Base-by-base conservation (phyloP, 306 rosid species). In the Abrus precatorius region DNA sequence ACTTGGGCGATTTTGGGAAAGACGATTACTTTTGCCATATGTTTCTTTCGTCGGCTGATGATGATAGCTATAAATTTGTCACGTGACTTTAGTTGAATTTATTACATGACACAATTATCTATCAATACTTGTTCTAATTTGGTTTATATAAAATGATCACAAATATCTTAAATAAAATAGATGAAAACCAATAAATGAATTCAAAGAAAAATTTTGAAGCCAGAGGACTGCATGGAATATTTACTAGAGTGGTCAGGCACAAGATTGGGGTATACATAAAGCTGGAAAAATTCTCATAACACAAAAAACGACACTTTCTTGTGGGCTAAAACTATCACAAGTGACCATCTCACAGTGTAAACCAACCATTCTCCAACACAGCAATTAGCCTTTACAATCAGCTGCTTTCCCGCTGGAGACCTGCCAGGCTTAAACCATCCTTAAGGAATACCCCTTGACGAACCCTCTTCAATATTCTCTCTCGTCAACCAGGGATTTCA, bases 401-500 rank as follows among this genome's bases (percentile, higher is more conserved):
- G 40, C 40, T 36, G 4, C 40, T 36, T 20, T 0, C 20, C 0
- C 20, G 20, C 20, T 20, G 20, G 20, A 20, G 20, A 20, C 20
- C 20, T n/a, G 20, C 20, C 20, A 20, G 20, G 20, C 20, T 20
- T 20, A 20, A 20, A 64, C 84, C 91, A 89, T 86, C 44, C 83
- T 34, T 80, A 88, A 0, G 89, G 47, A 62, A 86, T 63, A 54
- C 77, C 83, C 84, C 83, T 80, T 36, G 97, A 59, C 7, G 94
- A 87, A 79, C 93, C 86, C 89, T 87, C 91, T 54, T 87, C 92
- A 72, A 89, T 86, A 95, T 34, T 88, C 98, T 81, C 92, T 86
- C 71, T 89, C 97, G 40, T 93, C 94, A 43, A 75, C 98, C 78
- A 90, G 59, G 62, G 98, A 84, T 78, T 93, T 95, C 86, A 91